Conservation (phyloP, 495 filamentous ascomycete genomes). For the Bombardia bombarda region DNA sequence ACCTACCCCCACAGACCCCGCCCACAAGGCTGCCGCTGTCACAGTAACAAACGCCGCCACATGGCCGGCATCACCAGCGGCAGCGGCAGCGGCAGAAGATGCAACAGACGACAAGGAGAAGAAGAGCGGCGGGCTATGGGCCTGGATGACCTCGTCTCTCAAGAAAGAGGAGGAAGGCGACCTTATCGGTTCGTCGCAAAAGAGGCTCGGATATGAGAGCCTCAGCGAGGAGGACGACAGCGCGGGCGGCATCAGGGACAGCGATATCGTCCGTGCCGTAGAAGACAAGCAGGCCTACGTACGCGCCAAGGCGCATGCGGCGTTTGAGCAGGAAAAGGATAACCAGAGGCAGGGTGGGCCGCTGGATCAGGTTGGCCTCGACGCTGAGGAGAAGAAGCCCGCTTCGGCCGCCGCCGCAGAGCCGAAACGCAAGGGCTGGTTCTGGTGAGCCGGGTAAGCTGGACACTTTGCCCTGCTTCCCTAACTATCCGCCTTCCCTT, state of each 20-base stretch:
- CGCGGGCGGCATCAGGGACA: conserved; percentile 25
- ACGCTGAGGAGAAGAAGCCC: conserved; percentile 2
- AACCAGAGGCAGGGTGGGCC: conserved; percentile 41
- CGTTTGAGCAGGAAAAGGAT: conserved; percentile 41
- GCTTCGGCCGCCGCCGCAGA: conserved; percentile 13
- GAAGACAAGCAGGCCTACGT: conserved; percentile 23
- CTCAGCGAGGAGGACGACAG: conserved; percentile 29
- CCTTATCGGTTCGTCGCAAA: conserved; percentile 19
- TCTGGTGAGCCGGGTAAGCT: conserved; percentile 11
- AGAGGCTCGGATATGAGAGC: conserved; percentile 27
- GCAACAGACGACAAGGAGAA: conserved; percentile 2
- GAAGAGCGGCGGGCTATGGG: conserved; percentile 11
- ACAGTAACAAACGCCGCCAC: conserved; percentile 7
- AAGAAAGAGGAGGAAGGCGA: conserved; percentile 52
- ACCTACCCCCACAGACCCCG: conserved; percentile 3
- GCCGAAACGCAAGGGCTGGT: conserved; percentile 27
- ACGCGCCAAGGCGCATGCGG: conserved; percentile 33
- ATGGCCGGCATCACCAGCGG: conserved; percentile 5
- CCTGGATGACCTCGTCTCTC: conserved; percentile 38
- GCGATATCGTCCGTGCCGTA: conserved; percentile 28
- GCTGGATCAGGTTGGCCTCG: conserved; percentile 36
- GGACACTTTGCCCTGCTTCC: background rate
- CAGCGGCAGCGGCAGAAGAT: conserved; percentile 10
- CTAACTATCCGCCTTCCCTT: too few relatives aligned
- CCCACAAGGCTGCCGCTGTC: too few relatives aligned